These are phyloP conservation scores for Dactylellina haptotyla DNA, from an alignment of 2,329 filamentous ascomycete species.

Conservation along the genomic window DNA sequence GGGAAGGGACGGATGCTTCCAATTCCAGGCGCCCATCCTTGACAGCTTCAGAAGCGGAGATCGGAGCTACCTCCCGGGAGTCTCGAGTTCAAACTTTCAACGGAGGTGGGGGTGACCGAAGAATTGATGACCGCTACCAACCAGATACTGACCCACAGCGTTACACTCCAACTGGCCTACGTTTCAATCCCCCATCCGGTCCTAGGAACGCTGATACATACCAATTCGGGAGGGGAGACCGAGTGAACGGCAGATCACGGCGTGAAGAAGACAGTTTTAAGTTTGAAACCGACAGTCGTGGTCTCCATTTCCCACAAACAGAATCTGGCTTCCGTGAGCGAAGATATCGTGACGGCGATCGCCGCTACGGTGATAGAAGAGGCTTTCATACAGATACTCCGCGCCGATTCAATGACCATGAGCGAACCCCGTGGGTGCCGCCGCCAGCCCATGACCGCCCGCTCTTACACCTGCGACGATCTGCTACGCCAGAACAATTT, in stretches of 20 bases:
- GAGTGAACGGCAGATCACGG: slow-evolving; percentile 3
- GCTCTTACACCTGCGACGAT: slow-evolving; percentile 32
- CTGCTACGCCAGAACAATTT: slow-evolving; percentile 47
- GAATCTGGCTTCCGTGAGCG: slow-evolving; percentile 44
- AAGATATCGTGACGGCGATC: slow-evolving; percentile 24
- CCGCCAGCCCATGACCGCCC: slow-evolving; percentile 43
- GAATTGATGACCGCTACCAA: background rate
- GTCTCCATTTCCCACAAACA: slow-evolving; percentile 43
- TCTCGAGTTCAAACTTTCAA: slow-evolving; percentile 4
- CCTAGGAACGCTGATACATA: slow-evolving; percentile 31
- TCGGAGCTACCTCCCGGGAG: background rate
- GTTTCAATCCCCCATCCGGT: slow-evolving; percentile 41
- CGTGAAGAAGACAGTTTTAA: slow-evolving; percentile 35
- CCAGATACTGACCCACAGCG: background rate
- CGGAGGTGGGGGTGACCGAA: background rate
- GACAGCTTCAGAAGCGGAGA: slow-evolving; percentile 28
- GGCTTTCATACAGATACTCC: slow-evolving; percentile 39
- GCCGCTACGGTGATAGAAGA: slow-evolving; percentile 39
- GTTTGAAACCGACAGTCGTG: slow-evolving; percentile 41
- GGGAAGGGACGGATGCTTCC: background rate
- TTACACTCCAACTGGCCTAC: slow-evolving; percentile 13
- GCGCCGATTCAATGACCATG: slow-evolving; percentile 49
- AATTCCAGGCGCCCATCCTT: slow-evolving; percentile 26
- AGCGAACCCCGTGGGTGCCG: slow-evolving; percentile 53
- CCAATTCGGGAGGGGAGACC: slow-evolving; percentile 23